Conservation (phyloP, 257 asterid genomes). For the Nyctanthes arbortristis region DNA sequence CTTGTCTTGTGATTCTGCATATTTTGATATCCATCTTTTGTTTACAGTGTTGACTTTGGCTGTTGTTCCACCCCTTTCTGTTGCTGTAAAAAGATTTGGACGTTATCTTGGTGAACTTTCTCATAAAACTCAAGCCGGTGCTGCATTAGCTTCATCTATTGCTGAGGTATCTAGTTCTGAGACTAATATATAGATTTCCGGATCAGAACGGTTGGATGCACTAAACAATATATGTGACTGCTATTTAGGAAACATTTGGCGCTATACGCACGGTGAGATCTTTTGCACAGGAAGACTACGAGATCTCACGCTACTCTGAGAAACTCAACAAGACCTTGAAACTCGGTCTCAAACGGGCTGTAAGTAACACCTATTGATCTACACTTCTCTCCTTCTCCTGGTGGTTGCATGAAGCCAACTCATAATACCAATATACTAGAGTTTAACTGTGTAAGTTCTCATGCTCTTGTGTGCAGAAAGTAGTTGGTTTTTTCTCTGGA, state of each 20-base stretch:
- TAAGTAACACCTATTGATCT: slow-evolving; percentile 36
- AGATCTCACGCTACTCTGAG: slow-evolving; percentile 55
- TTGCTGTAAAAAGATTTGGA: slow-evolving; percentile 57
- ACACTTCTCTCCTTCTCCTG: slow-evolving; percentile 5
- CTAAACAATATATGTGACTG: not conserved
- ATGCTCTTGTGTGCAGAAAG: slow-evolving; percentile 38
- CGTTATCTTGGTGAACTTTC: slow-evolving; percentile 65
- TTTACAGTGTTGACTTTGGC: slow-evolving; percentile 55
- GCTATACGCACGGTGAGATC: slow-evolving; percentile 71
- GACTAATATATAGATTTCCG: not conserved
- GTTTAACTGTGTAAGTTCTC: not conserved
- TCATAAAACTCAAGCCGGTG: slow-evolving; percentile 73
- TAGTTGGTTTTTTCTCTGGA: slow-evolving; percentile 56
- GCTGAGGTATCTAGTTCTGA: not conserved
- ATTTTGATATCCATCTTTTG: slow-evolving; percentile 2
- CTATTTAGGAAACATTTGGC: slow-evolving; percentile 61
- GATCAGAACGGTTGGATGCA: not conserved
- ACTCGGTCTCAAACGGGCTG: slow-evolving; percentile 67
- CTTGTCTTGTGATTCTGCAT: not conserved
- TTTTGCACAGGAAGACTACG: too few species aligned
- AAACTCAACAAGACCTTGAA: slow-evolving; percentile 63
- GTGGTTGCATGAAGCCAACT: too few species aligned
- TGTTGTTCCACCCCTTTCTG: slow-evolving; percentile 59
- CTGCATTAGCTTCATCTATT: slow-evolving; percentile 57
- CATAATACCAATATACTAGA: too few species aligned